Evolutionary conservation across 2,329 filamentous ascomycete species (phyloP), one percentile per base, ranked within the genome.

Genomic region (Huntiella decipiens): DNA sequence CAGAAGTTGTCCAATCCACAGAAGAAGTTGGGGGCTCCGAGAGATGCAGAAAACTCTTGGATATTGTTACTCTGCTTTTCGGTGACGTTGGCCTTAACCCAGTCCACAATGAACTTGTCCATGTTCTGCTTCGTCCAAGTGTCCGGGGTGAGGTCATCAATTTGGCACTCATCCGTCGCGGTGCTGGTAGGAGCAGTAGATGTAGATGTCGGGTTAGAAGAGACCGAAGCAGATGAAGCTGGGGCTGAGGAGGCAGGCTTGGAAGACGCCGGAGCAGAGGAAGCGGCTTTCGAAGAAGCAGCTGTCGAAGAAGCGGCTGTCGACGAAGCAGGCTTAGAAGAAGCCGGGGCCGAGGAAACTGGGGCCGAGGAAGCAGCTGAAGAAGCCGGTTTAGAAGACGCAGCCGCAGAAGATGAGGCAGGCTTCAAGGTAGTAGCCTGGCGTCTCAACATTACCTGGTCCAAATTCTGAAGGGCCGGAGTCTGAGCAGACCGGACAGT

Each of bases 11-110:
- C 43, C 1, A 51, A 31, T 8, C 51, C 50, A 22, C 50, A 52
- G 17, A 46, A 50, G 40, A 52, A 52, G 39, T 51, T 52, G 28
- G 50, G 50, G 2, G 51, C 50, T 3, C 50, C 47, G 12, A 52
- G 37, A 4, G 38, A 47, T 3, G 47, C 45, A 1, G 43, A 45
- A 17, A 52, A 8, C 10, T 50, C 45, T n/a, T 51, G 43, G 6
- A 52, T 22, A 1, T 52, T 52, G 28, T 52, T 42, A 32, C 2
- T 35, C 11, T 22, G 33, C 22, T 44, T 38, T 2, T 38, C 8
- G 10, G 47, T 42, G 3, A 48, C 34, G 19, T 45, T 45, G 1
- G 44, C 48, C 47, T 48, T 47, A 15, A 47, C 39, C 16, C 42
- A 50, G 41, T 51, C 38, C 1, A 38, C 38, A 8, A 48, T 43